These are phyloP conservation scores for Suhomyces sp. DNA, from an alignment of 805 yeast species.

Conservation along the genomic window DNA sequence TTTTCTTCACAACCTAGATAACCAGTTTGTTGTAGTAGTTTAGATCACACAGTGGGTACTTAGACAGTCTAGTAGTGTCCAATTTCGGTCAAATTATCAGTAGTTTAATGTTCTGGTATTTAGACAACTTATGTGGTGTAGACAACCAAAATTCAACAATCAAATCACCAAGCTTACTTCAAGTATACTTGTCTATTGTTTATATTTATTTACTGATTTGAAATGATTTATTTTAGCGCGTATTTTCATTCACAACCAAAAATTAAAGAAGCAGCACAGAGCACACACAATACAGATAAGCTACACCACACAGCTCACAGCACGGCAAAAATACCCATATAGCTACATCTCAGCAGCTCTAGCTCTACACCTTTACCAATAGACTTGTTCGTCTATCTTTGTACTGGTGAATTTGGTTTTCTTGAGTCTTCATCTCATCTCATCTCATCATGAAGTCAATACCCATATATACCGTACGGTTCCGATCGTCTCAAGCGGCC, in stretches of 20 bases:
- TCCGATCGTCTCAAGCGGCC: background rate
- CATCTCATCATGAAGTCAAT: background rate
- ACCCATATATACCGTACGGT: background rate
- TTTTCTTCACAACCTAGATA: too few species aligned
- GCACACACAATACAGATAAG: too few species aligned
- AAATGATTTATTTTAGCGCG: background rate
- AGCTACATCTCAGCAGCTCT: background rate
- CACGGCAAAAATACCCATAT: background rate
- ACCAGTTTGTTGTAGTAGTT: too few species aligned
- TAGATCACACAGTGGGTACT: too few species aligned
- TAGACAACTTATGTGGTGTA: too few species aligned
- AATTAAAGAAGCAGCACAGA: too few species aligned
- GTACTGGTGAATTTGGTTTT: background rate
- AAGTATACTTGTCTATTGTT: background rate
- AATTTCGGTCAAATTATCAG: too few species aligned
- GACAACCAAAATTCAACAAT: too few species aligned
- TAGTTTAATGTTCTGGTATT: too few species aligned
- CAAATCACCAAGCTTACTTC: background rate
- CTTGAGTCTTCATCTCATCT: background rate
- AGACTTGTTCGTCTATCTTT: too few species aligned
- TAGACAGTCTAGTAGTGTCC: too few species aligned
- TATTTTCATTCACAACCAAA: background rate
- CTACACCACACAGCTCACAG: too few species aligned
- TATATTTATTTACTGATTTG: background rate
- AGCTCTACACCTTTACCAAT: background rate